These are phyloP conservation scores for Ogataea nonfermentans DNA, from an alignment of 805 yeast genomes.

Conservation along the genomic window DNA sequence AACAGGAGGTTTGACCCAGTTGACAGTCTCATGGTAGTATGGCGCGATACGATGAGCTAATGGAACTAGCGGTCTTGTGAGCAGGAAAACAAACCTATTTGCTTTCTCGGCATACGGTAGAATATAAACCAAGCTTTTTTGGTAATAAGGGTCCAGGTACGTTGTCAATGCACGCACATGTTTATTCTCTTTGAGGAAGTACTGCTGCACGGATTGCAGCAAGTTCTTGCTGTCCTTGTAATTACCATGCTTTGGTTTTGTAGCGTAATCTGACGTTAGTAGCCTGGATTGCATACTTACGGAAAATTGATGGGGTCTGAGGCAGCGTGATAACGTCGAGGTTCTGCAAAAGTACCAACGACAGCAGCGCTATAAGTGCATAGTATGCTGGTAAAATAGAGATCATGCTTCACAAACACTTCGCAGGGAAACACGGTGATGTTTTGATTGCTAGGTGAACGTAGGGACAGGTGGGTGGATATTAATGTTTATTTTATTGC, in stretches of 20 bases:
- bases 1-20: neutral
- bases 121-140: neutral
- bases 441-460: neutral
- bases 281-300: conserved; percentile 1
- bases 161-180: conserved; percentile 9
- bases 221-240: neutral
- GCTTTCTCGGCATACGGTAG: conserved; percentile 1
- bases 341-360: conserved; percentile 14
- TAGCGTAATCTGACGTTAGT: neutral
- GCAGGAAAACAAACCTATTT: neutral
- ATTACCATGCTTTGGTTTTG: neutral
- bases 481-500: conserved; percentile 9
- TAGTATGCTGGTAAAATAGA: conserved; percentile 18
- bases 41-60: conserved; percentile 3
- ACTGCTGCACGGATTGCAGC: conserved; percentile 3
- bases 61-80: conserved; percentile 1
- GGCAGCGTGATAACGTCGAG: conserved; percentile 16
- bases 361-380: conserved; percentile 18
- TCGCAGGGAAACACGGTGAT: neutral
- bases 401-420: conserved; percentile 6
- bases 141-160: conserved; percentile 9
- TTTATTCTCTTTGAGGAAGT: conserved; percentile 17
- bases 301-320: conserved; percentile 1
- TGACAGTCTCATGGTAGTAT: conserved; percentile 1
- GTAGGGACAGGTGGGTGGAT: neutral